Evolutionary conservation across 2,329 filamentous ascomycete genomes (phyloP).

Genomic region (Metarhizium anisopliae): DNA sequence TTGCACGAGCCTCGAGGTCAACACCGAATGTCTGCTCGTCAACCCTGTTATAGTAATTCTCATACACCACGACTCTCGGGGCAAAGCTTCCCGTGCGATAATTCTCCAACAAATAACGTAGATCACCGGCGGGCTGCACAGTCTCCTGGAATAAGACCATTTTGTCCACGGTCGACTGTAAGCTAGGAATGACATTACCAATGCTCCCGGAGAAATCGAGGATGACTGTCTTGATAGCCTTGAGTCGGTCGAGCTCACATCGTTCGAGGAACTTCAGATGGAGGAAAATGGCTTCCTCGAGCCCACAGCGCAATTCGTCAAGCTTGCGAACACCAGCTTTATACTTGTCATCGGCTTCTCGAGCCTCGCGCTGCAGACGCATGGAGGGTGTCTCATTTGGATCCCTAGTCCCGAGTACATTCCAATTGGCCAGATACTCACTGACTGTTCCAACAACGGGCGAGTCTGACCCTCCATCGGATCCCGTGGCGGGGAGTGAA

Average conservation of each 20-base stretch:
- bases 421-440: constrained; percentile 89
- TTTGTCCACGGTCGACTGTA: constrained; percentile 93
- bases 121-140: constrained; percentile 82
- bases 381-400: constrained; percentile 91
- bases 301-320: constrained; percentile 80
- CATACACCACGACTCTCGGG: constrained; percentile 84
- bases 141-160: constrained; percentile 99
- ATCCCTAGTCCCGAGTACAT: constrained; percentile 70
- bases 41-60: constrained; percentile 98
- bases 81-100: constrained; percentile 92
- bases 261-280: constrained; percentile 95
- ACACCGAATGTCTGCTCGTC: constrained; percentile 98
- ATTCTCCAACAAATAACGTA: constrained; percentile 91
- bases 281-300: constrained; percentile 91
- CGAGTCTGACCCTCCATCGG: constrained; percentile 50
- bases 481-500: constrained; percentile 56
- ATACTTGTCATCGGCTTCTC: constrained; percentile 88
- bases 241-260: constrained; percentile 90
- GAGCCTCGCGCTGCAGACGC: constrained; percentile 77
- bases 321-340: constrained; percentile 78
- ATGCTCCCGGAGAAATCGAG: constrained; percentile 96
- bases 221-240: constrained; percentile 96
- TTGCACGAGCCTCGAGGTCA: constrained; percentile 88
- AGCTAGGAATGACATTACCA: constrained; percentile 92
- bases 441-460: constrained; percentile 74